phyloP scores from a whole-genome alignment of 1,284 basidiomycete genomes.

The Polyporus tsugae region DNA sequence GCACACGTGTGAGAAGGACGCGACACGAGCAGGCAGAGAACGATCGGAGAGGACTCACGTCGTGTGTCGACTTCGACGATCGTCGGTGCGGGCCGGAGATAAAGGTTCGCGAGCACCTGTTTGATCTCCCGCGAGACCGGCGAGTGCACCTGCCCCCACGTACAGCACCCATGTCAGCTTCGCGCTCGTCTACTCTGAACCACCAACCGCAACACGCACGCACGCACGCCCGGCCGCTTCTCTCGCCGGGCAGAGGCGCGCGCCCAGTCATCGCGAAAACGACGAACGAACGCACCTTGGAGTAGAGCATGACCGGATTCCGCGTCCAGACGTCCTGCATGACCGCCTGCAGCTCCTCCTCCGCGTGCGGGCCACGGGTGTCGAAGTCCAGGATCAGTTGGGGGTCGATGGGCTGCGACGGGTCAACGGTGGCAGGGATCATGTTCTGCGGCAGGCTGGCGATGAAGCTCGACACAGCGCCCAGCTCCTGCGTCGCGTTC shows the following conservation, averaged over 20 bases:
- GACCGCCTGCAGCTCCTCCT: constrained; percentile 47
- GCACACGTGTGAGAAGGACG: constrained; percentile 10
- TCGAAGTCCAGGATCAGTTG: constrained; percentile 87
- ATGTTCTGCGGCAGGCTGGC: constrained; percentile 82
- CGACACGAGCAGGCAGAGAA: neutral
- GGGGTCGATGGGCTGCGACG: constrained; percentile 74
- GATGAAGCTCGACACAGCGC: constrained; percentile 80
- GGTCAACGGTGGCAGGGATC: constrained; percentile 75
- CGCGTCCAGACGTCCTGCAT: constrained; percentile 63
- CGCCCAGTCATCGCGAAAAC: constrained; percentile 5
- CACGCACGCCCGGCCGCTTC: neutral
- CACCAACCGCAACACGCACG: neutral
- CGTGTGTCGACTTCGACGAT: constrained; percentile 80
- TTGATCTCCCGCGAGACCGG: constrained; percentile 74
- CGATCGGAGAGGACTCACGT: constrained; percentile 48
- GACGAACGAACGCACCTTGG: constrained; percentile 61
- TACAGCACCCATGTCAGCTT: neutral
- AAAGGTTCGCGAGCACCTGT: constrained; percentile 62
- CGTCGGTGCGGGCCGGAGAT: constrained; percentile 72
- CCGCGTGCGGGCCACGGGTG: constrained; percentile 57
- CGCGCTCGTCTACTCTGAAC: constrained; percentile 5
- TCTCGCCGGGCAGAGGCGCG: neutral
- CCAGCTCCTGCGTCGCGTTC: constrained; percentile 72
- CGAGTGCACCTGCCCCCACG: constrained; percentile 59
- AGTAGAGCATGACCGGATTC: constrained; percentile 82